Evolutionary conservation across 2,329 filamentous ascomycete genomes (phyloP).

Genomic region (Aspergillus chevalieri): DNA sequence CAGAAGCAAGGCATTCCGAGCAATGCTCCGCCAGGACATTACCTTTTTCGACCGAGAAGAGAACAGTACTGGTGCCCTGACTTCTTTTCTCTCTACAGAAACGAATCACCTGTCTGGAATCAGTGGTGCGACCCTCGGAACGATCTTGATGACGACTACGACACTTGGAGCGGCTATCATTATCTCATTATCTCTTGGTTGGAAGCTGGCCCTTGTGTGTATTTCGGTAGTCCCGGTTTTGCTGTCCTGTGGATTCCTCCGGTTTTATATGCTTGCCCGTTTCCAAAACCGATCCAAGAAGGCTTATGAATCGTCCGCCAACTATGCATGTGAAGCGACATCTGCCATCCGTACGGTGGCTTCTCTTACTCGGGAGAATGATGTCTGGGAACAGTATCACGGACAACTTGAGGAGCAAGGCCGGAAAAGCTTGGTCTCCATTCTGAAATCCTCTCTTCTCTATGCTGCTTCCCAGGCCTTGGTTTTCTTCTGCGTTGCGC

Average conservation of each 20-base stretch:
- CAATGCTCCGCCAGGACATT: constrained; percentile 88
- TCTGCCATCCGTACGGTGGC: constrained; percentile 91
- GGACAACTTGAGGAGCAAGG: constrained; percentile 61
- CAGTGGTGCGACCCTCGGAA: constrained; percentile 80
- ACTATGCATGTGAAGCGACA: constrained; percentile 87
- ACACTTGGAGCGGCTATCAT: constrained; percentile 70
- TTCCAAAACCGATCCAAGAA: constrained; percentile 74
- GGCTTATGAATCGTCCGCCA: constrained; percentile 73
- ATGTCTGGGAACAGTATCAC: constrained; percentile 70
- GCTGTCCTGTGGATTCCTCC: constrained; percentile 74
- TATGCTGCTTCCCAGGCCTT: constrained; percentile 82
- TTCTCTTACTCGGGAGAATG: constrained; percentile 76
- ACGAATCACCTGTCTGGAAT: constrained; percentile 84
- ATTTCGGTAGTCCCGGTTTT: constrained; percentile 71
- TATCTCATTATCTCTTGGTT: constrained; percentile 68
- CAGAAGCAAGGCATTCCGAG: constrained; percentile 73
- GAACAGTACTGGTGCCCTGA: constrained; percentile 82
- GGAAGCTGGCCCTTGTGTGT: constrained; percentile 82
- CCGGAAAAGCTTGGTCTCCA: constrained; percentile 61
- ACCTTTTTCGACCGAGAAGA: constrained; percentile 84
- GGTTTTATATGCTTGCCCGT: constrained; percentile 74
- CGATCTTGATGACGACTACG: constrained; percentile 70
- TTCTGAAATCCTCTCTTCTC: constrained; percentile 68
- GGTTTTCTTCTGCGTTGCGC: constrained; percentile 74
- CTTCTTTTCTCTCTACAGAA: constrained; percentile 81